Evolutionary conservation across 2,329 filamentous ascomycete genomes (phyloP).

Genomic region (Xylaria polymorpha): DNA sequence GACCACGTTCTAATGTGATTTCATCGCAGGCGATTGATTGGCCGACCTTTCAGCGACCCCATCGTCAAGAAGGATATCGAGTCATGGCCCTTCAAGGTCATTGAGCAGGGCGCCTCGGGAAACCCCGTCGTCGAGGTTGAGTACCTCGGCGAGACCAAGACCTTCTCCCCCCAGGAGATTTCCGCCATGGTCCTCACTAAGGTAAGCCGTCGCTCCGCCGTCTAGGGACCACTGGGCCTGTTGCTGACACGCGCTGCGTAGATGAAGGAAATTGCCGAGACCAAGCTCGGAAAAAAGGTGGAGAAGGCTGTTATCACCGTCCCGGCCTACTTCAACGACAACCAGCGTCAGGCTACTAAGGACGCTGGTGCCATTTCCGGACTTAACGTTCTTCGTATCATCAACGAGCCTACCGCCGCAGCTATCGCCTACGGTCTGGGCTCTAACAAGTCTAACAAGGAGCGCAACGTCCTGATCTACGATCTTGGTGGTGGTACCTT

Average conservation of each 20-base stretch:
- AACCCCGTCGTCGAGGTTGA: conserved; percentile 94
- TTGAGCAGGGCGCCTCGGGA: conserved; percentile 77
- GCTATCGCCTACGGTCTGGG: conserved; percentile 99
- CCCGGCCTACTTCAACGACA: conserved; percentile 99
- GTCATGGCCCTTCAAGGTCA: conserved; percentile 99
- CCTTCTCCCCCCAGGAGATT: conserved; percentile 97
- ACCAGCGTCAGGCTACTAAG: conserved; percentile 99
- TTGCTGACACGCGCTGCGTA: conserved; percentile 54
- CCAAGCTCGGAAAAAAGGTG: conserved; percentile 98
- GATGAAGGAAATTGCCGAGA: conserved; percentile 99
- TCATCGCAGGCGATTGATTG: conserved; percentile 86
- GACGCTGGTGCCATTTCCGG: conserved; percentile 97
- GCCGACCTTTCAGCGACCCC: conserved; percentile 92
- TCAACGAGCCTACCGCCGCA: conserved; percentile 99
- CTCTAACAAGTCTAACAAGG: conserved; percentile 93
- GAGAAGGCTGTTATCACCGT: conserved; percentile 99
- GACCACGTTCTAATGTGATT: conserved; percentile 20
- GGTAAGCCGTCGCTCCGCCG: conserved; percentile 64
- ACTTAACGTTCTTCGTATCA: conserved; percentile 99
- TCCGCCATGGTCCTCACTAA: conserved; percentile 99
- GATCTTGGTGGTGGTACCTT: conserved; percentile 99
- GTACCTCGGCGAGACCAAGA: conserved; percentile 94
- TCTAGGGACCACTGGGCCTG: neutral
- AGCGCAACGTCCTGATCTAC: conserved; percentile 99
- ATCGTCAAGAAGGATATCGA: conserved; percentile 99